These are phyloP conservation scores for Pythium periplocum DNA, from an alignment of 352 stramenopile genomes.

Conservation along the genomic window DNA sequence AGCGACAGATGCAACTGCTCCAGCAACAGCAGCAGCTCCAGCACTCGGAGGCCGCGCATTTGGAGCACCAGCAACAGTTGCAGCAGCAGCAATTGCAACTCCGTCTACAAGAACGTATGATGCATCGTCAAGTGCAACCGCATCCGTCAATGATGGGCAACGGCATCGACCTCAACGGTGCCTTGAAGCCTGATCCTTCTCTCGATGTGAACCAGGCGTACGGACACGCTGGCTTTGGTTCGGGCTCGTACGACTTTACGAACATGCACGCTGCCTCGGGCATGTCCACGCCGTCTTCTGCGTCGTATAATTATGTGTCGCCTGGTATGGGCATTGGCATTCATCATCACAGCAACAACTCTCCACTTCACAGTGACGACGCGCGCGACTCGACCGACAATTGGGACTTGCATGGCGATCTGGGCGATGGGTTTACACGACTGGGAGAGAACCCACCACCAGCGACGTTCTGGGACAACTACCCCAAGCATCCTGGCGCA, in stretches of 20 bases:
- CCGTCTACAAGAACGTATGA: conserved; percentile 22
- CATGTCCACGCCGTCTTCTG: conserved; percentile 1
- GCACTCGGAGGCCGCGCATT: conserved; percentile 51
- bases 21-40: conserved; percentile 72
- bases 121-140: conserved; percentile 21
- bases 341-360: conserved; percentile 7
- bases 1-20: conserved; percentile 62
- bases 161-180: conserved; percentile 5
- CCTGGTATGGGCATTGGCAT: too few relatives aligned
- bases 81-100: conserved; percentile 58
- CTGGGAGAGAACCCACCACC: conserved; percentile 38
- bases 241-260: too few relatives aligned
- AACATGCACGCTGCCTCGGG: too few relatives aligned
- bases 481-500: conserved; percentile 22
- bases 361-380: conserved; percentile 11
- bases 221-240: too few relatives aligned
- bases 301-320: conserved; percentile 7
- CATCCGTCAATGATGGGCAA: conserved; percentile 7
- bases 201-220: too few relatives aligned
- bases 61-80: conserved; percentile 66
- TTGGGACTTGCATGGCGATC: conserved; percentile 20
- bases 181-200: conserved; percentile 21
- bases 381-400: conserved; percentile 18
- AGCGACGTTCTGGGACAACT: conserved; percentile 36
- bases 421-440: conserved; percentile 15